Conservation (phyloP, 495 filamentous ascomycete genomes). For the Margaritispora aquatica region DNA sequence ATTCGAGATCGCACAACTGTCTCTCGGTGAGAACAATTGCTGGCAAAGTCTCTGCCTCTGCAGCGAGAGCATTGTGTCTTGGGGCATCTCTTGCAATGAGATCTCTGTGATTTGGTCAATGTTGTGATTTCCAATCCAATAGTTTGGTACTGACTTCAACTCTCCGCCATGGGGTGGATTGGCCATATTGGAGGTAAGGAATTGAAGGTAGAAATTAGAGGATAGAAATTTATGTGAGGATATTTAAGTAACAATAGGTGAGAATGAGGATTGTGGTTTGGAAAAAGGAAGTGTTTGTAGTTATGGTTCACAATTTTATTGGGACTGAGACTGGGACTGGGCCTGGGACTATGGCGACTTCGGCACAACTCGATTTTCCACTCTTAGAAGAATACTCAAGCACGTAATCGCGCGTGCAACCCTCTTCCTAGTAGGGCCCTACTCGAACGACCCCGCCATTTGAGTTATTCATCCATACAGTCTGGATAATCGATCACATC, state of each 20-base stretch:
- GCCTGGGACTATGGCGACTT: neutral
- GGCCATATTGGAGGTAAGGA: conserved; percentile 34
- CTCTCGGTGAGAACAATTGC: conserved; percentile 83
- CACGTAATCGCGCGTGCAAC: neutral
- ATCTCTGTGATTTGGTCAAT: conserved; percentile 40
- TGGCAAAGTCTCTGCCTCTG: conserved; percentile 81
- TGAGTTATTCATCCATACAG: too few species aligned
- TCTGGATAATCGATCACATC: too few species aligned
- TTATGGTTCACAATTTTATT: neutral
- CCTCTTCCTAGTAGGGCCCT: too few species aligned
- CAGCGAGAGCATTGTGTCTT: conserved; percentile 65
- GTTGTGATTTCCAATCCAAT: neutral
- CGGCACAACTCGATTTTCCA: neutral
- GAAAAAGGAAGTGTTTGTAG: neutral
- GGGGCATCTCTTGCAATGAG: conserved; percentile 84
- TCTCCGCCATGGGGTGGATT: conserved; percentile 91
- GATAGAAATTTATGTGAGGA: neutral
- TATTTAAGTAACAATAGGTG: neutral
- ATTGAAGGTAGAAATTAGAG: neutral
- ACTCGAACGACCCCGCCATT: too few species aligned
- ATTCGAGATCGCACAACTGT: conserved; percentile 93
- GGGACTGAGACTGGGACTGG: too few species aligned
- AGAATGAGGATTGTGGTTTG: neutral
- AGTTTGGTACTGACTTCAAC: conserved; percentile 56
- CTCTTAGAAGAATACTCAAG: neutral